A percentile compares a stretch with the other conserved stretches of the same genome.
These are phyloP conservation scores for Xylaria sp. DNA, from an alignment of 2,329 filamentous ascomycete species.

Conservation along the genomic window DNA sequence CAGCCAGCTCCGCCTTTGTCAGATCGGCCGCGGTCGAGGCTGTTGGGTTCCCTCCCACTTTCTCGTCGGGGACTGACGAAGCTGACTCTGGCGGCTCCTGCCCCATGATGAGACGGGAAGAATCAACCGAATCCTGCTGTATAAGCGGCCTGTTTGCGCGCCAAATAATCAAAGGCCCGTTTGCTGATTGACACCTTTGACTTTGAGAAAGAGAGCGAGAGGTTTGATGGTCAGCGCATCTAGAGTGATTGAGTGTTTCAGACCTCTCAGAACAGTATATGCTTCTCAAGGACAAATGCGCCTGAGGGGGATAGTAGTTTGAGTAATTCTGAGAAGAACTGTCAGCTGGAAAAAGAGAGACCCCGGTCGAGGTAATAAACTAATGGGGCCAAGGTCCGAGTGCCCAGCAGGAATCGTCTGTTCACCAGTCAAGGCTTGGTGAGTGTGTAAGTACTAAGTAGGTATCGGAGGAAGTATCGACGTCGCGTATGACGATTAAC, in stretches of 20 bases:
- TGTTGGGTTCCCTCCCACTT: conserved; percentile 10
- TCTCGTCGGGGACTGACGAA: neutral
- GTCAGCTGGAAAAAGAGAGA: too few relatives aligned
- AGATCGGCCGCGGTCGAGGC: conserved; percentile 9
- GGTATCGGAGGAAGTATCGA: too few relatives aligned
- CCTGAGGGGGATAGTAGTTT: neutral
- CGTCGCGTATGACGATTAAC: too few relatives aligned
- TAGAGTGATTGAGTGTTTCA: neutral
- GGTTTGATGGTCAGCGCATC: neutral
- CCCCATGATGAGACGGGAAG: conserved; percentile 26
- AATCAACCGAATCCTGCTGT: neutral
- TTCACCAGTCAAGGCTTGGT: too few relatives aligned
- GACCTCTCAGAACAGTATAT: too few relatives aligned
- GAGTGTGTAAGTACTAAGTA: neutral
- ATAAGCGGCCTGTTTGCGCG: neutral
- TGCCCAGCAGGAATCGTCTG: neutral
- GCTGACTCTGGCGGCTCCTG: conserved; percentile 25
- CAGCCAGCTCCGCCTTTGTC: conserved; percentile 38
- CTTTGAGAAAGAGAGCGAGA: too few relatives aligned
- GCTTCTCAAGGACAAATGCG: neutral
- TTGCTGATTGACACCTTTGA: neutral
- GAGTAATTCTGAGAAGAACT: too few relatives aligned
- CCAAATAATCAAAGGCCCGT: neutral
- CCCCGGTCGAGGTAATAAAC: neutral
- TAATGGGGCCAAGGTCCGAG: neutral